Evolutionary conservation across 2,329 filamentous ascomycete genomes (phyloP).

Genomic region (Sordariomycetes sp.): DNA sequence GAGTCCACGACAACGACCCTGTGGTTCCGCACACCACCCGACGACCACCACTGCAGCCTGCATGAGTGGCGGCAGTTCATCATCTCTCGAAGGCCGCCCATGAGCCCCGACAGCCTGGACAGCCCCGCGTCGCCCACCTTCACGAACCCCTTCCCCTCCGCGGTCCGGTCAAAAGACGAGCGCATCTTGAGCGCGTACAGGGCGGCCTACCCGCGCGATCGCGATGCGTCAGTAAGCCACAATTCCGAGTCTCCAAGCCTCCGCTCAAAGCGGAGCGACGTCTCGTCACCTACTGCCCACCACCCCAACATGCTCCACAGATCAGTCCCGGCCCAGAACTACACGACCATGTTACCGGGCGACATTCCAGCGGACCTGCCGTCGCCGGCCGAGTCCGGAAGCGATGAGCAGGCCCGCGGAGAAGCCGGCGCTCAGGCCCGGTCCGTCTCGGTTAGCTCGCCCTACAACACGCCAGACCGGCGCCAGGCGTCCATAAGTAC

Average conservation of each 20-base stretch:
- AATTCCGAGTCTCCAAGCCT: slow-evolving; percentile 50
- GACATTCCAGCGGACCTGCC: slow-evolving; percentile 45
- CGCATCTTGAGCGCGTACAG: slow-evolving; percentile 15
- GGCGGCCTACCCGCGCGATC: slow-evolving; percentile 28
- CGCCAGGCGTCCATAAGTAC: slow-evolving; percentile 27
- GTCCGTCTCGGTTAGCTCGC: slow-evolving; percentile 47
- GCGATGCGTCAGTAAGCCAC: slow-evolving; percentile 36
- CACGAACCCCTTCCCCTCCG: slow-evolving; percentile 37
- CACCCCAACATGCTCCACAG: slow-evolving; percentile 24
- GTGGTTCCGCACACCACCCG: slow-evolving; percentile 43
- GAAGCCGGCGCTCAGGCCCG: slow-evolving; percentile 45
- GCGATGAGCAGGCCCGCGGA: slow-evolving; percentile 42
- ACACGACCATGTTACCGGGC: slow-evolving; percentile 37
- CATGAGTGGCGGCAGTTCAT: slow-evolving; percentile 51
- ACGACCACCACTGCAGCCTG: slow-evolving; percentile 40
- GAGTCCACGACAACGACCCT: slow-evolving; percentile 37
- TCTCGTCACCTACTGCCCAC: slow-evolving; percentile 45
- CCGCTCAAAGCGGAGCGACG: slow-evolving; percentile 50
- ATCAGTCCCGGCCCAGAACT: slow-evolving; percentile 30
- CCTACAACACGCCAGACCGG: slow-evolving; percentile 42
- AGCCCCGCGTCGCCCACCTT: slow-evolving; percentile 44
- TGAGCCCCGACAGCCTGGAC: slow-evolving; percentile 41
- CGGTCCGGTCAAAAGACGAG: slow-evolving; percentile 23
- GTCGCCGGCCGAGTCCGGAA: slow-evolving; percentile 40
- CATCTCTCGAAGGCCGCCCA: slow-evolving; percentile 29